Evolutionary conservation across 345 rosid genomes (phyloP), one percentile per base, ranked within the genome.

Genomic region (Melastoma malabathricum): DNA sequence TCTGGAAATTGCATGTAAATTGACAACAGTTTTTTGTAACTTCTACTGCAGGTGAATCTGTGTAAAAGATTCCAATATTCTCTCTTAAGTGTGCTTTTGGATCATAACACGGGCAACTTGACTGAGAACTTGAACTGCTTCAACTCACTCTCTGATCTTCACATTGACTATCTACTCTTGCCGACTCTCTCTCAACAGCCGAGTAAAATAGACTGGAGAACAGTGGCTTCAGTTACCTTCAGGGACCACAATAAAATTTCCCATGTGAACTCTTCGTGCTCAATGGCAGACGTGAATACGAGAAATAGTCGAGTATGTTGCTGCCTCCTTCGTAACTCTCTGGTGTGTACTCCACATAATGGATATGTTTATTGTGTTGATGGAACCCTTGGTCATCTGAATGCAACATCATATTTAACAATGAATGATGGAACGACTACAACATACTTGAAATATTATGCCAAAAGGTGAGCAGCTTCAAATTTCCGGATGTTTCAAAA

Each of bases 271-370:
- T 31, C 25, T 46, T 49, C 47, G 29, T 61, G 57, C 41, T 51
- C 47, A 65, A 67, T 64, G 57, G 56, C 49, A 56, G 10, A 47
- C 51, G 44, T 86, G 19, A 72, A 59, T 46, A 76, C 89, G 41
- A 74, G 72, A 66, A 61, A 58, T 23, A 92, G 87, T 46, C 59
- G 19, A 6, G 59, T 68, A 45, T 82, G 85, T 64, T 27, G 67
- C 14, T 82, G 96, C 61, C 34, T 38, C 52, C 59, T 82, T 55
- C 56, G 65, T 60, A 65, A 84, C 59, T 82, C 87, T 12, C 57
- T 92, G 69, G 84, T 84, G 19, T 74, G 14, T 66, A 80, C 98
- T 1, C 95, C 98, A 4, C 95, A 92, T 54, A 92, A 68, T 46
- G 84, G 79, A 45, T 50, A 41, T 0, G 16, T 79, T 15, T 92